Evolutionary conservation across 2,329 filamentous ascomycete species (phyloP), one percentile per base, ranked within the genome.

Genomic region (Aureobasidium mangrovei): DNA sequence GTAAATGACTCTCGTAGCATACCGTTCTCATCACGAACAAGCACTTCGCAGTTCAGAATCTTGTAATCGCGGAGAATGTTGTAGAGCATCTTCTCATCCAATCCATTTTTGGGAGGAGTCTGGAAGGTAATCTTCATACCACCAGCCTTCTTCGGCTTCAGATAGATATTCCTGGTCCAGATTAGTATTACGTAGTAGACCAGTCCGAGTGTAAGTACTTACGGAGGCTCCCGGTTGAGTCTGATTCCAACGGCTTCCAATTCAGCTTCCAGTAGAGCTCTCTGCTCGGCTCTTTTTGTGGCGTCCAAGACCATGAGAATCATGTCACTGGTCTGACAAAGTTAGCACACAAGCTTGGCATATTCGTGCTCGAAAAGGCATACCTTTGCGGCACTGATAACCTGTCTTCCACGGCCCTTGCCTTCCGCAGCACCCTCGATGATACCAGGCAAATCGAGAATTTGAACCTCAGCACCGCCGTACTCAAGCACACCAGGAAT

Each of bases 61-160:
- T 96, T 96, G 82, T 98, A 98, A 77, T 98, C 93, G 62, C 89
- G 86, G 48, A 98, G 78, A 66, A 98, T 96, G 74, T 95, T 96
- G 77, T 85, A 95, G 57, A 98, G 78, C 88, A 98, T 95, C 75
- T 94, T 96, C 71, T 98, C 91, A 71, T 98, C 93, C 56, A 98
- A 77, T 4, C 39, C 49, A 57, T 86, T 74, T 70, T 97, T 97
- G 3, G 93, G 91, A 2, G 93, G 86, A 4, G 82, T 74, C 65
- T 90, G 85, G 73, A 98, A 98, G 12, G 88, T 97, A 67, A 98
- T 96, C 72, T 98, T 98, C 88, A 98, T 93, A 57, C 94, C 93
- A 55, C 93, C 93, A 0, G 91, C 90, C 67, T 93, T 95, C 72
- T 98, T 98, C 28, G 78, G 78, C 72, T 98, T 98, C 56, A 98